Conservation (phyloP, 306 rosid species). For the Vicia villosa region DNA sequence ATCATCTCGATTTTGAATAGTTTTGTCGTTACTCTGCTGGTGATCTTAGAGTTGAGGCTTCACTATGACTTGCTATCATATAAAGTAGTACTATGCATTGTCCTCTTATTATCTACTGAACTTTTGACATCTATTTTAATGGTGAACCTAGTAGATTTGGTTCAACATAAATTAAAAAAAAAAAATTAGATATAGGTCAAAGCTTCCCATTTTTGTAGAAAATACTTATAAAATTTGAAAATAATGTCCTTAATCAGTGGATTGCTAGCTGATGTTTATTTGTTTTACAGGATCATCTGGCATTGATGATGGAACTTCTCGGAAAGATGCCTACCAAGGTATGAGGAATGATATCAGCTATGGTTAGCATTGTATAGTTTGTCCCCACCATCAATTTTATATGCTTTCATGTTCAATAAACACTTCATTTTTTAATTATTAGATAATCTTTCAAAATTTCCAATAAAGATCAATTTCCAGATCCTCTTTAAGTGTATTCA, state of each 20-base stretch:
- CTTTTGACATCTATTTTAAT: neutral
- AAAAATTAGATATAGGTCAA: neutral
- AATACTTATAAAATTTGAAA: neutral
- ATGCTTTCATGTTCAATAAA: constrained; percentile 1
- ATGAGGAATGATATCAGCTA: constrained; percentile 4
- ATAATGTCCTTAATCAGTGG: neutral
- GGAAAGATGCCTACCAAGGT: constrained; percentile 34
- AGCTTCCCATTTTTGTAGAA: constrained; percentile 9
- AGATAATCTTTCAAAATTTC: neutral
- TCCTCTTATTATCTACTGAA: neutral
- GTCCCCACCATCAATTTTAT: neutral
- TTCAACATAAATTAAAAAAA: neutral
- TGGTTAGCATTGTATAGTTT: constrained; percentile 12
- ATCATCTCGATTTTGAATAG: neutral
- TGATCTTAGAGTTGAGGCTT: constrained; percentile 18
- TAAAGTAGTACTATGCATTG: neutral
- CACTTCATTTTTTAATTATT: neutral
- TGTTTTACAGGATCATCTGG: constrained; percentile 38
- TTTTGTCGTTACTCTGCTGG: neutral
- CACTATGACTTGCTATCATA: neutral
- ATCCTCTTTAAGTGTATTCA: neutral
- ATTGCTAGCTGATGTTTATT: neutral
- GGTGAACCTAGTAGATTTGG: constrained; percentile 8
- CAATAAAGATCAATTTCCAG: constrained; percentile 5
- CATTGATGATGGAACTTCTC: constrained; percentile 43